A percentile compares a stretch with the other conserved stretches of the same genome.
phyloP scores from a whole-genome alignment of 1,139 yeast species.

The Debaryomyces singareniensis region DNA sequence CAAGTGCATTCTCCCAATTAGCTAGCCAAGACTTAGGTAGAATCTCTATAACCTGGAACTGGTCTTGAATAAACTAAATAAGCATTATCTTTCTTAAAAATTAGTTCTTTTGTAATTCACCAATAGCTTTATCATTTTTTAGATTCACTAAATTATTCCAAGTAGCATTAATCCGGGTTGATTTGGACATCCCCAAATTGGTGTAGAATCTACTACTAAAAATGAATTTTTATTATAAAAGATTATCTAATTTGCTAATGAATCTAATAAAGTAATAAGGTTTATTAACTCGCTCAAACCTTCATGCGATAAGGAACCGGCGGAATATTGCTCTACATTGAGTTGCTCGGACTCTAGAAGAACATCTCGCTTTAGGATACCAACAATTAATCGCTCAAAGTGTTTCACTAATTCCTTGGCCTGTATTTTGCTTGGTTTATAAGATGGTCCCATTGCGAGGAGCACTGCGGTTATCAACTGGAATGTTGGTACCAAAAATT shows the following conservation, averaged over 20 bases:
- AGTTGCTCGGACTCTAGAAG: conserved; percentile 23
- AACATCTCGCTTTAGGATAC: conserved; percentile 66
- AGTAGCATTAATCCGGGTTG: no score
- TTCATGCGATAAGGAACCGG: conserved; percentile 15
- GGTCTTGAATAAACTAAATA: conserved; percentile 8
- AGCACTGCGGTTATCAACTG: conserved; percentile 65
- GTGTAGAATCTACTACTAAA: background rate
- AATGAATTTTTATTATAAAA: background rate
- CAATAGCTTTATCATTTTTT: no score
- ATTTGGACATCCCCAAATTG: background rate
- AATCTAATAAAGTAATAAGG: conserved; percentile 50
- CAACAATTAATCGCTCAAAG: conserved; percentile 53
- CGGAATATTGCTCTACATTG: conserved; percentile 12
- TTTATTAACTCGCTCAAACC: conserved; percentile 48
- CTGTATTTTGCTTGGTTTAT: conserved; percentile 54
- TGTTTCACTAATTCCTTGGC: conserved; percentile 47
- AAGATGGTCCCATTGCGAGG: conserved; percentile 75
- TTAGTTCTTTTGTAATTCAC: conserved; percentile 1
- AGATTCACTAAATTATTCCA: no score
- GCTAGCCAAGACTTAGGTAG: conserved; percentile 37
- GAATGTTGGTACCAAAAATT: conserved; percentile 69
- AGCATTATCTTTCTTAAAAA: background rate
- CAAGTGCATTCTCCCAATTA: conserved; percentile 31
- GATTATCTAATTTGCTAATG: conserved; percentile 32
- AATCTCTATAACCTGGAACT: conserved; percentile 38